Conservation (phyloP, 208 protist species). For the Wallacemonas sp. region DNA sequence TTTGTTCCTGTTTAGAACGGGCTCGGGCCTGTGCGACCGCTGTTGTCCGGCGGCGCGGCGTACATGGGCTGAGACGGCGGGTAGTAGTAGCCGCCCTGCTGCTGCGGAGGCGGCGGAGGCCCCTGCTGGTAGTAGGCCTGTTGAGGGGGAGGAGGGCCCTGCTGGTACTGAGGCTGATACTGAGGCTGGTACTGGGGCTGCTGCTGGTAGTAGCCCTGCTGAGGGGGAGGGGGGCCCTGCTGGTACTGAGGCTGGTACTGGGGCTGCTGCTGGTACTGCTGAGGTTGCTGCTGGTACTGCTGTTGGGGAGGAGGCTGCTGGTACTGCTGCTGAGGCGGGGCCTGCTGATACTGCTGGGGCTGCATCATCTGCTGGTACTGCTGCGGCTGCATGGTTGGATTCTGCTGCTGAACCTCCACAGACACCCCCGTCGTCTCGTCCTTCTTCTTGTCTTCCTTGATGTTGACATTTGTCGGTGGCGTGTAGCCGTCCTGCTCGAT, state of each 20-base stretch:
- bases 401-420: conserved; percentile 3
- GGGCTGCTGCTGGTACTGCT: conserved; percentile 11
- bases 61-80: conserved; percentile 14
- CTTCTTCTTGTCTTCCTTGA: conserved; percentile 25
- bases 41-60: conserved; percentile 1
- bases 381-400: conserved; percentile 8
- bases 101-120: conserved; percentile 20
- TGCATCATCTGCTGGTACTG: conserved; percentile 16
- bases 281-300: conserved; percentile 18
- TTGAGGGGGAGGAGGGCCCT: conserved; percentile 17
- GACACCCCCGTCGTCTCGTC: conserved; percentile 1
- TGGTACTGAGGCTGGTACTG: conserved; percentile 21
- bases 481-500: conserved; percentile 24
- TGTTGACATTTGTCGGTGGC: conserved; percentile 21
- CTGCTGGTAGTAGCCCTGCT: conserved; percentile 9
- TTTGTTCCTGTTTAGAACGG: conserved; percentile 9
- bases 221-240: conserved; percentile 18
- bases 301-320: conserved; percentile 19
- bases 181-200: conserved; percentile 1
- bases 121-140: conserved; percentile 17
- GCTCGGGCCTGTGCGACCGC: neutral
- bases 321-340: conserved; percentile 9
- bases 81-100: conserved; percentile 21
- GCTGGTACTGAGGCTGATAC: conserved; percentile 16
- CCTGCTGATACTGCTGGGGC: conserved; percentile 26